Conservation (phyloP, 2,329 filamentous ascomycete species). For the Fusarium fujikuroi region DNA sequence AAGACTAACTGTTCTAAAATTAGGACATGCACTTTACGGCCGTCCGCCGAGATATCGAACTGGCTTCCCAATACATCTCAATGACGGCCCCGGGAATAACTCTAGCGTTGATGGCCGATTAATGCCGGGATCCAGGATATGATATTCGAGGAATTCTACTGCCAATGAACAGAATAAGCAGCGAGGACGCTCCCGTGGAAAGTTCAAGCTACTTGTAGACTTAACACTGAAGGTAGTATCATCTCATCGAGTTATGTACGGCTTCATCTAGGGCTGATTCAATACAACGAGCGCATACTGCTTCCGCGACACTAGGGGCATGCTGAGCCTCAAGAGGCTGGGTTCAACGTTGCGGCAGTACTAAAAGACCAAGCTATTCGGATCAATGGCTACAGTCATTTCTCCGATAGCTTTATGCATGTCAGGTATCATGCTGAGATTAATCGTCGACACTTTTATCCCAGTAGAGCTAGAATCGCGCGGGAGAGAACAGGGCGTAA, state of each 20-base stretch:
- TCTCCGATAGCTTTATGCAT: rapidly evolving
- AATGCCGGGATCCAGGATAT: not conserved
- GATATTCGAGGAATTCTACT: rapidly evolving
- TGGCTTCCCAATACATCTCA: rapidly evolving
- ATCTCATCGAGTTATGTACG: not conserved
- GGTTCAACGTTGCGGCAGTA: no score
- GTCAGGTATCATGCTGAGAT: not conserved
- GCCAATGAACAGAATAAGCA: not conserved
- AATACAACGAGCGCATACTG: not conserved
- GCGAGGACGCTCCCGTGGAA: rapidly evolving
- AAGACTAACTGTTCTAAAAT: not conserved
- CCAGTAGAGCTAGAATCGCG: not conserved
- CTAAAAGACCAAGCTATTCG: rapidly evolving
- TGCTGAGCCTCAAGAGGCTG: not conserved
- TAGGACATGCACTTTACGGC: not conserved
- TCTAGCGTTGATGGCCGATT: rapidly evolving
- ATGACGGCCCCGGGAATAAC: not conserved
- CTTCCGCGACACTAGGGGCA: no score
- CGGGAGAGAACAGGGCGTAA: no score
- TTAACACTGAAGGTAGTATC: not conserved
- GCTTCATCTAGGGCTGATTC: not conserved
- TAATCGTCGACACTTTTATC: rapidly evolving
- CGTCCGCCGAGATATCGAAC: not conserved
- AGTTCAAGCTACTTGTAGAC: rapidly evolving
- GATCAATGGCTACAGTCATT: not conserved